Conservation (phyloP, 1,284 basidiomycete species). For the Sporisorium graminicola region DNA sequence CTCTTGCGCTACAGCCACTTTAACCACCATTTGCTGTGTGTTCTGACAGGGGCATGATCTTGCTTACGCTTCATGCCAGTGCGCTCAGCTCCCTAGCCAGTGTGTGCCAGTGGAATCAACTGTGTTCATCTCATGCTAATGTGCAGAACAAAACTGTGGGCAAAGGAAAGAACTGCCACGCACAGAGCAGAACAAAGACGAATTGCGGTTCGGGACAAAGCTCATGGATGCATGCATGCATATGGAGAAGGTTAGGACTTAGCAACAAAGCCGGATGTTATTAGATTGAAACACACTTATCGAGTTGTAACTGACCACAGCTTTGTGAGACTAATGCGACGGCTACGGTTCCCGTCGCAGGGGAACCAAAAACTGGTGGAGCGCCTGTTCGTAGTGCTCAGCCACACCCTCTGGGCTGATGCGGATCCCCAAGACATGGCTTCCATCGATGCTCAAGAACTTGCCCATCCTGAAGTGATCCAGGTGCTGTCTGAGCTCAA, state of each 20-base stretch:
- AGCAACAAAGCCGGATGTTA: neutral
- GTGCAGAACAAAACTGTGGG: neutral
- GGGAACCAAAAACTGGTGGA: neutral
- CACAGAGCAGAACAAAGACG: neutral
- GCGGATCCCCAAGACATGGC: conserved; percentile 5
- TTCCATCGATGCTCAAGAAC: conserved; percentile 26
- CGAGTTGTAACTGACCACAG: neutral
- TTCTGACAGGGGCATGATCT: neutral
- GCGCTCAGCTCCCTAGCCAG: neutral
- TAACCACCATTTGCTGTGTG: too few species aligned
- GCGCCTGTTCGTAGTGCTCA: conserved; percentile 10
- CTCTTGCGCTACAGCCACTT: neutral
- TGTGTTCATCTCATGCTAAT: neutral
- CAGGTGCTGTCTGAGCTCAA: conserved; percentile 4
- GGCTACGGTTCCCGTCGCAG: neutral
- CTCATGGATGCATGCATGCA: too few species aligned
- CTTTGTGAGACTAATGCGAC: neutral
- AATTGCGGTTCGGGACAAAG: neutral
- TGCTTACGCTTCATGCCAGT: neutral
- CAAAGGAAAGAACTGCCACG: neutral
- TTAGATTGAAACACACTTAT: neutral
- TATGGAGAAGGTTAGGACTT: too few species aligned
- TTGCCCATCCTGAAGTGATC: conserved; percentile 12
- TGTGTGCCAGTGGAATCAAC: neutral
- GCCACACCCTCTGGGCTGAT: conserved; percentile 9